Evolutionary conservation across 1,284 basidiomycete genomes (phyloP).

Genomic region (Trichosporon coremiiforme): DNA sequence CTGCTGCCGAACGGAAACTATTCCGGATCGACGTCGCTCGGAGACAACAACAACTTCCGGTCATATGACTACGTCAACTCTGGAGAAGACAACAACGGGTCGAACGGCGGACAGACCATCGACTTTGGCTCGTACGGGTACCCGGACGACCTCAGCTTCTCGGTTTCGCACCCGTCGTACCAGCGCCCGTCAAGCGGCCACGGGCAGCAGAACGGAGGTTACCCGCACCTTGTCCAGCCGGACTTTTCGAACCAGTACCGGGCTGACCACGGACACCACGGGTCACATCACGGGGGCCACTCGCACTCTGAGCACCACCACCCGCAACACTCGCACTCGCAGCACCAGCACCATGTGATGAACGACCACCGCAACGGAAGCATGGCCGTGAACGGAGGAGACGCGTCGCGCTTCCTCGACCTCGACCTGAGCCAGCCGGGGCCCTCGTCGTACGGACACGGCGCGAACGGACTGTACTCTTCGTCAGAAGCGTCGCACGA

Average conservation of each 20-base stretch:
- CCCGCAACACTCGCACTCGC: constrained; percentile 13
- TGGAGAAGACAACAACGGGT: constrained; percentile 29
- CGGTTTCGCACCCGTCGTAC: constrained; percentile 24
- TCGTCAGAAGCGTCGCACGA: constrained; percentile 28
- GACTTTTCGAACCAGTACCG: constrained; percentile 31
- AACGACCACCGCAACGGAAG: constrained; percentile 26
- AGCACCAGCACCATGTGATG: constrained; percentile 23
- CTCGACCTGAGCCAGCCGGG: constrained; percentile 41
- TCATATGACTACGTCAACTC: constrained; percentile 31
- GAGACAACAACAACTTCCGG: constrained; percentile 22
- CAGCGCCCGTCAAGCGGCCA: constrained; percentile 23
- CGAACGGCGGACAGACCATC: constrained; percentile 18
- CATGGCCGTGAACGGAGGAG: constrained; percentile 26
- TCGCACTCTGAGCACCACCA: constrained; percentile 21
- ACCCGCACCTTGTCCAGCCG: constrained; percentile 31
- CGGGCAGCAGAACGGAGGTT: constrained; percentile 21
- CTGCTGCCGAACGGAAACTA: constrained; percentile 32
- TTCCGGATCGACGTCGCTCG: constrained; percentile 21
- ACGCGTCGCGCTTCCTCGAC: constrained; percentile 40
- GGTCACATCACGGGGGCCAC: constrained; percentile 22
- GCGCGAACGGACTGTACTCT: constrained; percentile 23
- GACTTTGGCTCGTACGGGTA: constrained; percentile 26
- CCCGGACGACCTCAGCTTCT: constrained; percentile 27
- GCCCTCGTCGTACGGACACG: constrained; percentile 38
- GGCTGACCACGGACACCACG: constrained; percentile 21